Percentiles rank a stretch among this genome's conserved stretches.
phyloP scores from a whole-genome alignment of 257 asterid species.

The Ophiorrhiza pumila region DNA sequence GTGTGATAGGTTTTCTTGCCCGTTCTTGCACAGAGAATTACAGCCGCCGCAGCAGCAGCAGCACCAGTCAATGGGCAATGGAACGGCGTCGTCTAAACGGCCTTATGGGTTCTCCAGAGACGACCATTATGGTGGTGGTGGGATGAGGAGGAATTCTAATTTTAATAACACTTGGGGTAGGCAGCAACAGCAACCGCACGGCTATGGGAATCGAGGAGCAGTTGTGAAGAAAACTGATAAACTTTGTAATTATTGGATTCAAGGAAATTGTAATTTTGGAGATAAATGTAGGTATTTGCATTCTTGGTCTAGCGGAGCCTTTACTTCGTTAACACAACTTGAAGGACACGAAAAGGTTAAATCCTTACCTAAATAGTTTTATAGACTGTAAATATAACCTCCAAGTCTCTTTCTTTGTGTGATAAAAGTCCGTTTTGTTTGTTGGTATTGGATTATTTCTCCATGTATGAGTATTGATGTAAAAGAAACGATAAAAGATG shows the following conservation, averaged over 20 bases:
- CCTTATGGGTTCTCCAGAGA: constrained; percentile 56
- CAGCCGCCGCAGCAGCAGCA: constrained; percentile 30
- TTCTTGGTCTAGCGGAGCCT: constrained; percentile 80
- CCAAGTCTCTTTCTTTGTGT: constrained; percentile 7
- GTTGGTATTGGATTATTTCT: not conserved
- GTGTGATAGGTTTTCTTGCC: constrained; percentile 74
- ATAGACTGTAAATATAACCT: not conserved
- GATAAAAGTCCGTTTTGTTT: not conserved
- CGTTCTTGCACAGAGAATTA: constrained; percentile 66
- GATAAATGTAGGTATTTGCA: constrained; percentile 79
- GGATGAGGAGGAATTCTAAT: constrained; percentile 62
- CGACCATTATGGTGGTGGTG: constrained; percentile 51
- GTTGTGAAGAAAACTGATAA: constrained; percentile 56
- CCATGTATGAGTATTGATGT: not conserved
- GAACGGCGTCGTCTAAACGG: constrained; percentile 49
- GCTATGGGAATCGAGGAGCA: constrained; percentile 17
- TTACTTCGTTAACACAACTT: constrained; percentile 61
- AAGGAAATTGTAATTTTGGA: constrained; percentile 71
- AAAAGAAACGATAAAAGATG: no score
- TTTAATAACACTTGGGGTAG: constrained; percentile 62
- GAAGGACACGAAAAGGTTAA: constrained; percentile 94
- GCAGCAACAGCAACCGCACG: constrained; percentile 51
- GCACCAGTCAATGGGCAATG: constrained; percentile 31
- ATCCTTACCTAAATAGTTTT: not conserved
- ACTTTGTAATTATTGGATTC: constrained; percentile 63